These are phyloP conservation scores for Aspergillus phoenicis DNA, from an alignment of 2,329 filamentous ascomycete genomes.

Conservation along the genomic window DNA sequence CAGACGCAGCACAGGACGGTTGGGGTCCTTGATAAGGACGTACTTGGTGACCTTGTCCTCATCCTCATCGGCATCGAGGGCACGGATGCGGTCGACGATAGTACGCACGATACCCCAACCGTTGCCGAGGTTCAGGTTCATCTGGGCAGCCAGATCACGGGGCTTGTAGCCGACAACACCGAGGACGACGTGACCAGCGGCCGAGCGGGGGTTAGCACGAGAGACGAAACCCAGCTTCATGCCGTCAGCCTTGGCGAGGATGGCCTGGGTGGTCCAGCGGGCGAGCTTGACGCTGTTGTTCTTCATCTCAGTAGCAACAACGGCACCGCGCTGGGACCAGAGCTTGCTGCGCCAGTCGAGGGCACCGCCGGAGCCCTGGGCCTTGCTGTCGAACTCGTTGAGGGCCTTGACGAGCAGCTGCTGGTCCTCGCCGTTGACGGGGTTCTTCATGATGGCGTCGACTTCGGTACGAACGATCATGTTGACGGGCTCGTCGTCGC, in stretches of 20 bases:
- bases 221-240: conserved; percentile 99
- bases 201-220: conserved; percentile 85
- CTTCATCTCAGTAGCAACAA: conserved; percentile 99
- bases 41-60: conserved; percentile 51
- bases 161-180: conserved; percentile 98
- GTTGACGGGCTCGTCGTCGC: conserved; percentile 89
- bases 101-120: conserved; percentile 99
- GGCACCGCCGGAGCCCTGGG: conserved; percentile 89
- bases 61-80: conserved; percentile 45
- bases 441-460: conserved; percentile 94
- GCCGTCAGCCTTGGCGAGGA: conserved; percentile 92
- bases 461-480: conserved; percentile 92
- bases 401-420: conserved; percentile 90
- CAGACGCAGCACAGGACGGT: conserved; percentile 90
- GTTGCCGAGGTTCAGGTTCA: conserved; percentile 96
- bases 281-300: conserved; percentile 99
- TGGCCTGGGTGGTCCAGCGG: conserved; percentile 95
- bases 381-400: conserved; percentile 99
- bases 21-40: conserved; percentile 78
- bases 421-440: conserved; percentile 87
- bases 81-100: conserved; percentile 77
- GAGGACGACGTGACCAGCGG: conserved; percentile 91
- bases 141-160: conserved; percentile 92
- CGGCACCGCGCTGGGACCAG: conserved; percentile 89
- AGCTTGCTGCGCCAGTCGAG: conserved; percentile 97